These are phyloP conservation scores for Ustilago cynodontis DNA, from an alignment of 1,284 basidiomycete species.

Conservation along the genomic window DNA sequence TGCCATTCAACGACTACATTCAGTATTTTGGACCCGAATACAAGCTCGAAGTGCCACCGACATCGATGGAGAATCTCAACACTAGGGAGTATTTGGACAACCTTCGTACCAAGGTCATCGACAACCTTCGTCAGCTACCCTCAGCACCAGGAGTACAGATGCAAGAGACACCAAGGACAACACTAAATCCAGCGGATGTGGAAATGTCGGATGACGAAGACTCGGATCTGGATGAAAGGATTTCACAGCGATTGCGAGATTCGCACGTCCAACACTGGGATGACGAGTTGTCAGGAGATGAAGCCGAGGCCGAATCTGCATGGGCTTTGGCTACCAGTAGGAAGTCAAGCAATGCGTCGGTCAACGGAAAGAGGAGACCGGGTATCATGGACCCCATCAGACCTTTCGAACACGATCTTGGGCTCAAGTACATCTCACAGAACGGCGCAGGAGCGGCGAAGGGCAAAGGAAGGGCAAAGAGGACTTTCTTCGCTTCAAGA, in stretches of 20 bases:
- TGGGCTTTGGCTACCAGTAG: conserved; percentile 31
- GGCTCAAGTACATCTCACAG: conserved; percentile 37
- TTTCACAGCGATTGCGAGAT: conserved; percentile 63
- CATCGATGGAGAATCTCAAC: conserved; percentile 96
- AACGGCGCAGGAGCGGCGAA: conserved; percentile 41
- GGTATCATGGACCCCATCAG: conserved; percentile 47
- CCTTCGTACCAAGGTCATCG: conserved; percentile 80
- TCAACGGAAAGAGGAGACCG: conserved; percentile 16
- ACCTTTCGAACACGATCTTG: conserved; percentile 46
- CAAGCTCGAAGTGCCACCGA: conserved; percentile 87
- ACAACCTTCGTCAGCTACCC: conserved; percentile 81
- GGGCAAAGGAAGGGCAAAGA: conserved; percentile 47
- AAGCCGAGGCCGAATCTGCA: conserved; percentile 27
- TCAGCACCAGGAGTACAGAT: conserved; percentile 88
- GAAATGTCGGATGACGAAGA: conserved; percentile 68
- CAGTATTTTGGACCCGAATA: conserved; percentile 98
- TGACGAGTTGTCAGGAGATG: conserved; percentile 66
- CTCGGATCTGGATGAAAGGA: conserved; percentile 70
- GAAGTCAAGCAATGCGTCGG: conserved; percentile 8
- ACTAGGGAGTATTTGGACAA: conserved; percentile 84
- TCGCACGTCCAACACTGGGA: conserved; percentile 60
- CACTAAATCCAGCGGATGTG: conserved; percentile 74
- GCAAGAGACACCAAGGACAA: conserved; percentile 80
- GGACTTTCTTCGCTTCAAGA: conserved; percentile 52
- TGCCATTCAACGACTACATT: conserved; percentile 96